Evolutionary conservation across 1,139 yeast genomes (phyloP), one percentile per base, ranked within the genome.

Genomic region (Geotrichum fermentans): DNA sequence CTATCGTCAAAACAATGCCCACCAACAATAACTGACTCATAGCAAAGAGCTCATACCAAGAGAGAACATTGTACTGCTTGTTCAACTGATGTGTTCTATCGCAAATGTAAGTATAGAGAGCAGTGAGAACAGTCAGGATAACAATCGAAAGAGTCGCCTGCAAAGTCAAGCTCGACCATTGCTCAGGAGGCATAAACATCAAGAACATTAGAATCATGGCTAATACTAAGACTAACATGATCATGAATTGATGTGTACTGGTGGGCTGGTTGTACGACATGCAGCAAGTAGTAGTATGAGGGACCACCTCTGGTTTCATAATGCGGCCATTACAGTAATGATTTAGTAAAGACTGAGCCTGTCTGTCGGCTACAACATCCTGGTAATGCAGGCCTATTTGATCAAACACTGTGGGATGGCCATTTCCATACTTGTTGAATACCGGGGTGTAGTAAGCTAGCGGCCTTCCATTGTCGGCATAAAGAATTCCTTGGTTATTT

Each of bases 341-440:
- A 24, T 51, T 51, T 6, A 51, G 37, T 18, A 51, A 21, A 17
- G 46, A 33, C n/a, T 51, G 46, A 5, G 40, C 39, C 28, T 51
- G 47, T 1, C 42, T 11, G 10, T 34, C 37, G 4, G 35, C 21
- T n/a, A 43, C 51, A 6, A 43, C 20, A 2, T 41, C 36, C n/a
- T 13, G 26, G 28, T 51, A 51, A 37, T 47, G 51, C 1, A 45
- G 28, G 4, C 49, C 53, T 8, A 48, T 45, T 17, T 13, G 29
- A 43, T 50, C 50, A 29, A 38, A 50, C 1, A 50, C 40, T n/a
- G 37, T 22, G 16, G 30, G 40, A 28, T 48, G 51, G 41, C 43
- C 43, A 11, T 39, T 37, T 13, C 51, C 51, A 35, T 38, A 39
- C 7, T 28, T 40, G 35, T 48, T 45, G 40, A 48, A 48, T 1